Conservation (phyloP, 768 basidiomycete genomes). For the Baorangia bicolor region DNA sequence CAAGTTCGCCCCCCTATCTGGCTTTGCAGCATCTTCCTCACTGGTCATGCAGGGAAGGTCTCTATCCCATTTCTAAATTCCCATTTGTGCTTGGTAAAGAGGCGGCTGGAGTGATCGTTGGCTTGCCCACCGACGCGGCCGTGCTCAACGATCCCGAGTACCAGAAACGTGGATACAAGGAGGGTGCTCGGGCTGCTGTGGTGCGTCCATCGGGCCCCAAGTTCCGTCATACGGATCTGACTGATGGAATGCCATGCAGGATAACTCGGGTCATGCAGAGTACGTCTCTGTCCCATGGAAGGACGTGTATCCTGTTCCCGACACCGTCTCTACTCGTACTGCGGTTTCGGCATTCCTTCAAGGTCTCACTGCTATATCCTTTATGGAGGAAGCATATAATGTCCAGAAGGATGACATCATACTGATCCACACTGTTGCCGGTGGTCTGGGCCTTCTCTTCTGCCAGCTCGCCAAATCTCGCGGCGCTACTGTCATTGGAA, state of each 20-base stretch:
- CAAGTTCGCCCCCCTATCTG: constrained; percentile 28
- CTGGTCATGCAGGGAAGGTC: constrained; percentile 46
- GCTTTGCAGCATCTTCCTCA: background rate
- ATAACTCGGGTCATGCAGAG: constrained; percentile 59
- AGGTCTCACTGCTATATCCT: constrained; percentile 73
- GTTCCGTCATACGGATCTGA: background rate
- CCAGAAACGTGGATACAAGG: constrained; percentile 59
- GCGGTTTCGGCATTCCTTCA: constrained; percentile 74
- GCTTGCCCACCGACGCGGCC: constrained; percentile 63
- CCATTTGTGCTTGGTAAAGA: constrained; percentile 79
- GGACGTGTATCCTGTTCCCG: constrained; percentile 63
- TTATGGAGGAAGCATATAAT: constrained; percentile 82
- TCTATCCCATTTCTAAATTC: constrained; percentile 58
- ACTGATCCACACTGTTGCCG: constrained; percentile 88
- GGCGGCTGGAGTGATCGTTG: constrained; percentile 70
- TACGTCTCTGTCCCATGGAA: constrained; percentile 69
- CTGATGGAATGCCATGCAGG: constrained; percentile 34
- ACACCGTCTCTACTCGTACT: constrained; percentile 50
- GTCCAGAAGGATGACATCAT: constrained; percentile 79
- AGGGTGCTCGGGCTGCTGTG: constrained; percentile 73
- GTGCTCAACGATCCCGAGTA: constrained; percentile 61
- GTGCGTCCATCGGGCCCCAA: constrained; percentile 45
- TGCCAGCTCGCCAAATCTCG: constrained; percentile 66
- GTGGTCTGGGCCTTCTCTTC: constrained; percentile 75
- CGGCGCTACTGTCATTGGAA: constrained; percentile 91